Evolutionary conservation across 352 stramenopile genomes (phyloP), one percentile per base, ranked within the genome.

Genomic region (Globisporangium lucens): DNA sequence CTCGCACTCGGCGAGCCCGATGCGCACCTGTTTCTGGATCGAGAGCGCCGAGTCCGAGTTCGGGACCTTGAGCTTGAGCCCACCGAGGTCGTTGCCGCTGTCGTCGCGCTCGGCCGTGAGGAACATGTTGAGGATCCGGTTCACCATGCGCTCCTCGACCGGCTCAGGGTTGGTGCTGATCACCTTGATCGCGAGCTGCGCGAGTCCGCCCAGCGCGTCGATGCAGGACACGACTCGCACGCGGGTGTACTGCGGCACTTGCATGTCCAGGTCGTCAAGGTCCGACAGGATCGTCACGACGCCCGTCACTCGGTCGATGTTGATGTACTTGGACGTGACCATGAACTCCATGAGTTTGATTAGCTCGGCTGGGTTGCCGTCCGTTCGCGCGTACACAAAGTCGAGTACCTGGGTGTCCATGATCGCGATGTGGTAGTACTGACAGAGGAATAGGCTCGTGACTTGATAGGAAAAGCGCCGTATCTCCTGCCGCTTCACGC

Each of bases 401-500:
- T 87, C 75, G 1, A 93, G 82, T 27, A 93, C 60, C 69, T 93
- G 77, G 4, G 85, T 87, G 61, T 93, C 83, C 85, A 93, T 91
- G 52, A 93, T 91, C 0, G 83, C 83, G 52, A 93, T 93, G 63
- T 90, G 81, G 63, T 88, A 93, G 17, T 84, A 71, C 69, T 93
- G 83, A 33, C 83, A 90, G 15, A 93, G 67, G 30, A 93, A 93
- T 9, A 91, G 68, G 59, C 80, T 88, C 20, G 85, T 91, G 65
- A 82, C 77, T 41, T 90, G 83, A 55, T 85, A 88, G 0, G 67
- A 84, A 58, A 93, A 87, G 24, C 78, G 72, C 22, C 70, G 73
- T 51, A 91, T 75, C 49, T 90, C 81, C 58, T 78, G 84, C 8
- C 78, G 78, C 29, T 81, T 80, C 0, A 75, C 67, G 52, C 71